Base-by-base conservation (phyloP, 2,329 filamentous ascomycete genomes). In the Lachnellula cervina region DNA sequence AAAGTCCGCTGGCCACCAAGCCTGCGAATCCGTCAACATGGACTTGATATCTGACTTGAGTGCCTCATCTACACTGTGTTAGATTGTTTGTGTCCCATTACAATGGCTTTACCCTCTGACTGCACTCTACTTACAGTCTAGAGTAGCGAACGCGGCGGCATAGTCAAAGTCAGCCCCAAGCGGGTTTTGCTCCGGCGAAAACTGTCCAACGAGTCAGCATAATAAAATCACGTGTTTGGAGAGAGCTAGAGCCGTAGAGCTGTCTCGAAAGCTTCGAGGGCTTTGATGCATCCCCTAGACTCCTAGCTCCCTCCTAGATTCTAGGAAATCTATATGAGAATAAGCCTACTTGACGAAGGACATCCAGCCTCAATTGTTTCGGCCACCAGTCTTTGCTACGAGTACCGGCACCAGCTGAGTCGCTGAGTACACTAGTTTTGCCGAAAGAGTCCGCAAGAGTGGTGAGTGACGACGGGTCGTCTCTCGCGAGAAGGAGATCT, bases 1-100 rank as follows among this genome's bases (percentile, higher is more conserved):
- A 63, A 82, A 83, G 65, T 84, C 81, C 23, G 81, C 81, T 1
- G 81, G 81, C 81, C 81, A 84, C 76, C 76, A 83, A 38, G 81
- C 77, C 68, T 84, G 79, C 14, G 80, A 82, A 67, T 82, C 76
- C 56, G 79, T 83, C 80, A 83, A 80, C 65, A 83, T 60, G 35
- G 71, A 72, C 46, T 74, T 68, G 28, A 84, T 69, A 64, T 84
- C 81, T 68, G 81, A 78, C 76, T 84, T 84, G 58, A 84, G 68
- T 14, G 70, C 80, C 11, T 55, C 37, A 40, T 64, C 63, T 66
- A 40, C 19, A 38, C 52, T 6, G 35, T 25, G 49, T 62, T 37
- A 59, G 55, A 6, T 43, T 52, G 9, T 32, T 32, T 32, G 8
- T 32, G 2, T 32, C 28, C 8, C 28, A 32, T 32, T 32, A 9